Percentiles rank a stretch among this genome's conserved stretches.
Conservation (phyloP, 805 yeast genomes). For the Kuraishia piskuri region DNA sequence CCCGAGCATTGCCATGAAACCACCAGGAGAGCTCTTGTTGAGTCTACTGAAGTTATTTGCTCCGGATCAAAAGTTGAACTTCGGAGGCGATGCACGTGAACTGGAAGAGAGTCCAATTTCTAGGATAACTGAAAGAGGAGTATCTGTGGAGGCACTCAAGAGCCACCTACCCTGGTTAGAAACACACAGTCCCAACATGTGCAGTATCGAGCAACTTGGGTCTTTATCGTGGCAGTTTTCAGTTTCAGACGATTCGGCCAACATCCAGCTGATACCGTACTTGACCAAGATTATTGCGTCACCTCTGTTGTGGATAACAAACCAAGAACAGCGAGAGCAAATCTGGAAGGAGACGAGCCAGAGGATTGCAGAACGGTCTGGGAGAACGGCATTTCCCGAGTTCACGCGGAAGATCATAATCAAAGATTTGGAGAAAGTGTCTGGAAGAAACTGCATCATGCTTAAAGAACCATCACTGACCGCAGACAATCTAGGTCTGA, state of each 20-base stretch:
- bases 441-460: slow-evolving; percentile 16
- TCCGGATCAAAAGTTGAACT: slow-evolving; percentile 44
- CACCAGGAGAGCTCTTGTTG: slow-evolving; percentile 37
- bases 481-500: slow-evolving; percentile 78
- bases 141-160: background rate
- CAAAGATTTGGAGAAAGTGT: slow-evolving; percentile 21
- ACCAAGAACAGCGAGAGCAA: slow-evolving; percentile 22
- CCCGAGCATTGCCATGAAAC: slow-evolving; percentile 37
- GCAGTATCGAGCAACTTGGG: slow-evolving; percentile 15
- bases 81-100: slow-evolving; percentile 19
- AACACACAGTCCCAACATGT: slow-evolving; percentile 24
- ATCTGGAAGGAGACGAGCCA: slow-evolving; percentile 51
- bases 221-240: slow-evolving; percentile 19
- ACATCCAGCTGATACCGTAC: slow-evolving; percentile 31
- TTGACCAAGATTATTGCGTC: slow-evolving; percentile 41
- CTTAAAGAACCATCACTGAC: slow-evolving; percentile 82
- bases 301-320: slow-evolving; percentile 37
- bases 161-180: slow-evolving; percentile 34
- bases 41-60: slow-evolving; percentile 39
- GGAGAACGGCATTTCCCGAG: slow-evolving; percentile 75
- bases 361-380: slow-evolving; percentile 74
- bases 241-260: background rate
- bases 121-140: slow-evolving; percentile 18
- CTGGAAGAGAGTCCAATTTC: slow-evolving; percentile 2
- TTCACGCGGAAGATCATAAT: slow-evolving; percentile 52